These are phyloP conservation scores for Lonicera japonica DNA, from an alignment of 129 eudicot species.

Conservation along the genomic window DNA sequence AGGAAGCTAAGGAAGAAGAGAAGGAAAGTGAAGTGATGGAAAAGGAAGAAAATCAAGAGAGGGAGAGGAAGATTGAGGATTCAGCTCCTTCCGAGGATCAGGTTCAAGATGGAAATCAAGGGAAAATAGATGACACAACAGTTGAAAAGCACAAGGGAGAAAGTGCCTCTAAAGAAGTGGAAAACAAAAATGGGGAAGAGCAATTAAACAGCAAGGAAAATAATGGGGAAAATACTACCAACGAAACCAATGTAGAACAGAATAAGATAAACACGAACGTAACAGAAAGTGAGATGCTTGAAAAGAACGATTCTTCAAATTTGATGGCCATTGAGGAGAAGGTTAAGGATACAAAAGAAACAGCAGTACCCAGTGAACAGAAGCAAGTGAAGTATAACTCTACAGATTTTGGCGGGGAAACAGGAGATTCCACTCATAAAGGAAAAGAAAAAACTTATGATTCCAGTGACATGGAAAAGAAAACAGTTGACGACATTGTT, in stretches of 20 bases:
- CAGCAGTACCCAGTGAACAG: neutral
- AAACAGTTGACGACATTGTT: neutral
- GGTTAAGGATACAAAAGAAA: neutral
- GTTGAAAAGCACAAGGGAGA: constrained; percentile 38
- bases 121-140: constrained; percentile 32
- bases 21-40: neutral
- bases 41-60: neutral
- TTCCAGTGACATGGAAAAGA: neutral
- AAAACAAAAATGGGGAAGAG: constrained; percentile 19
- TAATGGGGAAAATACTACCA: neutral
- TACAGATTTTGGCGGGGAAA: neutral
- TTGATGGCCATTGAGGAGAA: neutral
- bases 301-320: constrained; percentile 14
- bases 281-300: neutral
- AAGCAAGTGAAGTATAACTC: neutral
- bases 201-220: neutral
- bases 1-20: neutral
- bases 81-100: neutral
- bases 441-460: neutral
- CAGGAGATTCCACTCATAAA: neutral
- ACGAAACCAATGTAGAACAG: constrained; percentile 9
- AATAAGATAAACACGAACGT: constrained; percentile 17
- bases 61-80: neutral
- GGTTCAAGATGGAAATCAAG: constrained; percentile 22
- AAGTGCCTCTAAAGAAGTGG: constrained; percentile 31